phyloP scores from a whole-genome alignment of 352 stramenopile species.

The Globisporangium okanoganense region DNA sequence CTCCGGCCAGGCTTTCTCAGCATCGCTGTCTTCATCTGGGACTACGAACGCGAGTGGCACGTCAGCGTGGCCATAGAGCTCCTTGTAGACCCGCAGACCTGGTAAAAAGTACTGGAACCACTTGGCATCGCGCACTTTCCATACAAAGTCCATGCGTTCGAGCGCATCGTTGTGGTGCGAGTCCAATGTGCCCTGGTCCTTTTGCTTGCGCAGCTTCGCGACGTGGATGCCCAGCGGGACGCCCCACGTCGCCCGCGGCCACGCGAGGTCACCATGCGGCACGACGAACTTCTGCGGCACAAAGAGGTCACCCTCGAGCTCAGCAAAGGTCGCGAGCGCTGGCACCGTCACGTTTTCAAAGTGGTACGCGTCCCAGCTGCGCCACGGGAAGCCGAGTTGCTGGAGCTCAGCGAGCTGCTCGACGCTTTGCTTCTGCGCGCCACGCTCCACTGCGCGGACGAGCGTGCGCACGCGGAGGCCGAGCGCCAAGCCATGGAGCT shows the following conservation, averaged over 20 bases:
- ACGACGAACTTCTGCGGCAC: constrained; percentile 93
- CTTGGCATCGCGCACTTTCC: constrained; percentile 78
- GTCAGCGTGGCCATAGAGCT: constrained; percentile 51
- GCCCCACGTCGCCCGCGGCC: constrained; percentile 79
- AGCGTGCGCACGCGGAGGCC: constrained; percentile 57
- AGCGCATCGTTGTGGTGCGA: constrained; percentile 66
- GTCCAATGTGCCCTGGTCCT: constrained; percentile 31
- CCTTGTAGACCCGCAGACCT: constrained; percentile 45
- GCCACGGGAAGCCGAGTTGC: constrained; percentile 53
- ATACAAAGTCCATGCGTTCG: constrained; percentile 91
- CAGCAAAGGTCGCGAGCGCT: constrained; percentile 78
- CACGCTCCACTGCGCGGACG: constrained; percentile 30
- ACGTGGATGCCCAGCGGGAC: constrained; percentile 86
- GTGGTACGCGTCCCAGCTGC: constrained; percentile 56
- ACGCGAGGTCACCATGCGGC: constrained; percentile 51
- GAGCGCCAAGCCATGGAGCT: constrained; percentile 48
- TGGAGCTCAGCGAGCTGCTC: constrained; percentile 36
- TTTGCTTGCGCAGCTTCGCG: constrained; percentile 80
- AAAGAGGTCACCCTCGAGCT: constrained; percentile 81
- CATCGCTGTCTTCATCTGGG: constrained; percentile 25
- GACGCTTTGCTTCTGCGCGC: constrained; percentile 22
- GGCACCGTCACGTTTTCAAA: constrained; percentile 59
- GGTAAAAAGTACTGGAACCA: constrained; percentile 68
- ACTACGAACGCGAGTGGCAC: constrained; percentile 64
- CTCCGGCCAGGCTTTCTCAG: constrained; percentile 36